phyloP scores from a whole-genome alignment of 306 rosid species.

The Rosa multiflora region DNA sequence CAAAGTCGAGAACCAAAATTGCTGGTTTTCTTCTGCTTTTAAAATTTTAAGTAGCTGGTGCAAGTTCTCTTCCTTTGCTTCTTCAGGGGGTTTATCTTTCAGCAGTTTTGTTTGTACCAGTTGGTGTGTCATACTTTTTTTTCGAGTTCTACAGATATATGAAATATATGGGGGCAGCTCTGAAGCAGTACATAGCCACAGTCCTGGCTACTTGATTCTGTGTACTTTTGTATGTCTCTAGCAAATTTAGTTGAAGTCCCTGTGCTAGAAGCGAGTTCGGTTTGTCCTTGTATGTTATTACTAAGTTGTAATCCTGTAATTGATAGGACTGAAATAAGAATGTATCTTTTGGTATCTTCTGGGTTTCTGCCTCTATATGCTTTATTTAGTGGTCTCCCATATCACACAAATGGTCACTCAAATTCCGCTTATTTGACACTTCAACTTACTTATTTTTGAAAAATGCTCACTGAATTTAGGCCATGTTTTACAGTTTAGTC shows the following conservation, averaged over 20 bases:
- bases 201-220: constrained; percentile 26
- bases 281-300: not conserved
- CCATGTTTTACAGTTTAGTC: not conserved
- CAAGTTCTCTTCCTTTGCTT: constrained; percentile 7
- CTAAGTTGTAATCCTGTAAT: constrained; percentile 9
- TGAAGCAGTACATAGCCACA: constrained; percentile 8
- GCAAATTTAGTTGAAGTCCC: constrained; percentile 6
- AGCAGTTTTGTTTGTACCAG: constrained; percentile 9
- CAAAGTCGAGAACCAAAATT: constrained; percentile 13
- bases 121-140: not conserved
- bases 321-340: constrained; percentile 19
- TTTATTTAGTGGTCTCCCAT: not conserved
- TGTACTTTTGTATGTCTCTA: not conserved
- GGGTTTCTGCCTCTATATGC: not conserved
- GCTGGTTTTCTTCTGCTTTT: constrained; percentile 15
- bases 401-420: too few species aligned
- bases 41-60: not conserved
- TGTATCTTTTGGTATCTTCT: not conserved
- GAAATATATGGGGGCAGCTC: constrained; percentile 3
- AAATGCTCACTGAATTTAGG: too few species aligned
- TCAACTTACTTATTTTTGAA: too few species aligned
- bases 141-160: not conserved
- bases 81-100: constrained; percentile 17
- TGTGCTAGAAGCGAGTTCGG: not conserved
- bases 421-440: too few species aligned